Conservation (phyloP, 148 eudicot genomes). For the Persicaria tinctoria region DNA sequence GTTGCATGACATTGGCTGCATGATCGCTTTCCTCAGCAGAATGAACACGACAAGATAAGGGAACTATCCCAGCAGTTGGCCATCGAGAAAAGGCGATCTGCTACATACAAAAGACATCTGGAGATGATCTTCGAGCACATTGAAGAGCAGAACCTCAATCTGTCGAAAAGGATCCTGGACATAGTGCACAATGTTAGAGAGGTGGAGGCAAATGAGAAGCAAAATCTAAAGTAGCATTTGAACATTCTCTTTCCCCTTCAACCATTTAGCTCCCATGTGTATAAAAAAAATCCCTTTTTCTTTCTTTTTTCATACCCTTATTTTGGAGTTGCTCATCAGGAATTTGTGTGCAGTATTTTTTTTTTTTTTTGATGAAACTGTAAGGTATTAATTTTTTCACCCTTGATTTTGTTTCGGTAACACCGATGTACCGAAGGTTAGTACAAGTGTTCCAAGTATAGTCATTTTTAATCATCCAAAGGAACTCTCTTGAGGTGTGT, state of each 20-base stretch:
- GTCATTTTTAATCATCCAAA: not conserved
- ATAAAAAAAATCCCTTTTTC: not conserved
- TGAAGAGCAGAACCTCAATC: slow-evolving; percentile 73
- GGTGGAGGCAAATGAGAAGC: slow-evolving; percentile 57
- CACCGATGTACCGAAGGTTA: not conserved
- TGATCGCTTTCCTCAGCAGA: slow-evolving; percentile 30
- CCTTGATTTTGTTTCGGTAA: not conserved
- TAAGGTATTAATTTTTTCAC: not conserved
- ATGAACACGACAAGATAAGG: slow-evolving; percentile 81
- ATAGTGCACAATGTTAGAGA: slow-evolving; percentile 65
- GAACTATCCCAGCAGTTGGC: slow-evolving; percentile 88
- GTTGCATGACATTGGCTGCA: not conserved
- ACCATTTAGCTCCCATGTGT: not conserved
- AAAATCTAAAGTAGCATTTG: slow-evolving; percentile 34
- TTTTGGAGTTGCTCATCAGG: not conserved
- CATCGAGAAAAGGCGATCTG: slow-evolving; percentile 65
- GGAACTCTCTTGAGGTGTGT: not conserved
- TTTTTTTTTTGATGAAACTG: not conserved
- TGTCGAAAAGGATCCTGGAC: slow-evolving; percentile 64
- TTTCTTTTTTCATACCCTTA: not conserved
- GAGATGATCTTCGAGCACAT: slow-evolving; percentile 86
- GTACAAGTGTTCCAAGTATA: not conserved
- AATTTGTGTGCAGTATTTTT: slow-evolving; percentile 6
- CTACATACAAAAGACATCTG: slow-evolving; percentile 79
- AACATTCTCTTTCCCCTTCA: slow-evolving; percentile 1